Conservation (phyloP, 2,329 filamentous ascomycete genomes). For the Ophiostoma angusticollis region DNA sequence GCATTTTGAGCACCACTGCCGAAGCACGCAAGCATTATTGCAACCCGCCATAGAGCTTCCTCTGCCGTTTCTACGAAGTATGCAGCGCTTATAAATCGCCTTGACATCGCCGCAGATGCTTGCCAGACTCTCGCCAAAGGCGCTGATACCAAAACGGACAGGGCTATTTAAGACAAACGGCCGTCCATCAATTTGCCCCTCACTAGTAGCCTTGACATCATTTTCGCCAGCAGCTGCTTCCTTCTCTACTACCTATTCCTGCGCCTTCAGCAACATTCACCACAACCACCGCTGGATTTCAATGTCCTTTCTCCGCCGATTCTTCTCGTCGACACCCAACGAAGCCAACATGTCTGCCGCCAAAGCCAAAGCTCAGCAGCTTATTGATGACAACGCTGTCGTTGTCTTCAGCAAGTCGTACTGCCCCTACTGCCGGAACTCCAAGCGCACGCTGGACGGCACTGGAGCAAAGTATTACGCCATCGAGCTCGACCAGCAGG, state of each 20-base stretch:
- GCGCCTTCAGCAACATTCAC: not conserved
- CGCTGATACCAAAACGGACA: too few relatives aligned
- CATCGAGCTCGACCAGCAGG: conserved; percentile 67
- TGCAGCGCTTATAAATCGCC: too few relatives aligned
- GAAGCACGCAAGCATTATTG: too few relatives aligned
- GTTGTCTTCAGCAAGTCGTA: conserved; percentile 95
- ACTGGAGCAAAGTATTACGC: conserved; percentile 57
- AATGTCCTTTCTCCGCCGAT: conserved; percentile 57
- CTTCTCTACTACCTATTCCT: conserved; percentile 11
- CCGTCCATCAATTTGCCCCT: too few relatives aligned
- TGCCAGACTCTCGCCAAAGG: too few relatives aligned
- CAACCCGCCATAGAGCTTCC: too few relatives aligned
- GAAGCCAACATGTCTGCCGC: conserved; percentile 63
- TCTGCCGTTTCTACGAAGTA: too few relatives aligned
- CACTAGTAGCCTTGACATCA: too few relatives aligned
- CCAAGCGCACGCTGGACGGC: conserved; percentile 61
- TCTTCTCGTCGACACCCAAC: conserved; percentile 52
- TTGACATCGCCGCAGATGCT: too few relatives aligned
- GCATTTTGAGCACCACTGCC: too few relatives aligned
- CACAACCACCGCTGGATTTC: conserved; percentile 12
- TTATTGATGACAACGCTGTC: conserved; percentile 84
- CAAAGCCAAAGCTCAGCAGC: conserved; percentile 66
- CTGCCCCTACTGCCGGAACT: conserved; percentile 80
- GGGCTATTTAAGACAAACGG: too few relatives aligned
- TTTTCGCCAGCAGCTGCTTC: too few relatives aligned